These are phyloP conservation scores for Neurospora sp. DNA, from an alignment of 495 filamentous ascomycete genomes.

Conservation along the genomic window DNA sequence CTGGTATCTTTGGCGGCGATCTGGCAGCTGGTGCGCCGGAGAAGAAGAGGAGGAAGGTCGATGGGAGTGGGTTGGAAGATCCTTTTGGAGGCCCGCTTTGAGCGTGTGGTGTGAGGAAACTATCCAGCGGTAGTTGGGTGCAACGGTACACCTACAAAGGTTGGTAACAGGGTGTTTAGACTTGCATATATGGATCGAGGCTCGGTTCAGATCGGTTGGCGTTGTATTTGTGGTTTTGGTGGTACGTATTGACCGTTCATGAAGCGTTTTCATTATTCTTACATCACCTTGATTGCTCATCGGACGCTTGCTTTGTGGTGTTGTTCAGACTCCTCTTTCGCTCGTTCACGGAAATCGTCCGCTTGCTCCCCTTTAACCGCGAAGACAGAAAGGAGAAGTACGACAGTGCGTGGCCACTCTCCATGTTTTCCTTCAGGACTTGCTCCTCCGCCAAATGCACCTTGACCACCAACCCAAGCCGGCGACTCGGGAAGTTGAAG, in stretches of 20 bases:
- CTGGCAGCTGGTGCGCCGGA: conserved; percentile 17
- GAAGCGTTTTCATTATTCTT: background rate
- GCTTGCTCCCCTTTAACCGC: background rate
- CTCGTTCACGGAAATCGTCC: background rate
- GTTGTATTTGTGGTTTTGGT: background rate
- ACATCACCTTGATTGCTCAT: background rate
- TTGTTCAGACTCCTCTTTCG: background rate
- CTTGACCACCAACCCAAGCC: background rate
- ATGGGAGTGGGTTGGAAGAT: conserved; percentile 46
- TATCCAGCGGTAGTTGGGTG: background rate
- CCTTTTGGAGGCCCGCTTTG: conserved; percentile 40
- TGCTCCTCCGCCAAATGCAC: background rate
- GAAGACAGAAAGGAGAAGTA: no score
- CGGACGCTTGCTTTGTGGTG: background rate
- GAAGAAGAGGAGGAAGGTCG: conserved; percentile 51
- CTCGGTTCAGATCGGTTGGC: background rate
- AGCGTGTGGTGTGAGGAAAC: background rate
- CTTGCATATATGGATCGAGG: background rate
- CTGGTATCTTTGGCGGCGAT: conserved; percentile 31
- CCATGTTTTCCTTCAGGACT: background rate
- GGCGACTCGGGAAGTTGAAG: background rate
- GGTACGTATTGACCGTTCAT: background rate
- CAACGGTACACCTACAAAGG: background rate
- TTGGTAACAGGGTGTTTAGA: background rate
- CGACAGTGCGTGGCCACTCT: background rate